These are phyloP conservation scores for Nitzschia sp. DNA, from an alignment of 108 stramenopile genomes.

Conservation along the genomic window DNA sequence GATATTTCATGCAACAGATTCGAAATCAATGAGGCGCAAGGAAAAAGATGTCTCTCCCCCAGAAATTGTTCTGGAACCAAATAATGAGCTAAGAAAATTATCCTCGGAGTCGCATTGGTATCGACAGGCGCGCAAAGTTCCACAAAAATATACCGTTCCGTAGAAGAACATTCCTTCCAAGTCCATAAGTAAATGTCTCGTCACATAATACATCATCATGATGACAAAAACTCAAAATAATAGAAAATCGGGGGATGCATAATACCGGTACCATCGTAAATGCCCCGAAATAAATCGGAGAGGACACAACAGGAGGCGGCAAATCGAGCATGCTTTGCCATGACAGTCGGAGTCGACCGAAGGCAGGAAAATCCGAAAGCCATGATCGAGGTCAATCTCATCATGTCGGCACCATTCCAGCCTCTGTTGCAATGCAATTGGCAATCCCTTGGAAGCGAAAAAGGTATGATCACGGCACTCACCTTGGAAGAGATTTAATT, in stretches of 20 bases:
- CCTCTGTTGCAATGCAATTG: no score
- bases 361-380: no score
- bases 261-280: no score
- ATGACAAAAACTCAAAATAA: constrained; percentile 3
- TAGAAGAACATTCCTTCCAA: neutral
- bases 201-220: neutral
- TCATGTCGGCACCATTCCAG: no score
- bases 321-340: neutral
- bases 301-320: neutral
- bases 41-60: constrained; percentile 8
- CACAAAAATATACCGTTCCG: neutral
- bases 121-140: neutral
- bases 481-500: no score
- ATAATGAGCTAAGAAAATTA: constrained; percentile 13
- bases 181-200: neutral
- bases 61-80: constrained; percentile 2
- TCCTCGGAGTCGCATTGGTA: constrained; percentile 13
- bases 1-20: constrained; percentile 13
- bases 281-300: no score
- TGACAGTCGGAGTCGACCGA: constrained; percentile 1
- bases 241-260: no score
- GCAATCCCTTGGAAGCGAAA: no score
- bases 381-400: no score
- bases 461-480: no score
- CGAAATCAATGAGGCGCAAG: neutral